Percentiles rank a stretch among this genome's conserved stretches.
Conservation (phyloP, 331 rosid genomes). For the Pyrus hybrid region DNA sequence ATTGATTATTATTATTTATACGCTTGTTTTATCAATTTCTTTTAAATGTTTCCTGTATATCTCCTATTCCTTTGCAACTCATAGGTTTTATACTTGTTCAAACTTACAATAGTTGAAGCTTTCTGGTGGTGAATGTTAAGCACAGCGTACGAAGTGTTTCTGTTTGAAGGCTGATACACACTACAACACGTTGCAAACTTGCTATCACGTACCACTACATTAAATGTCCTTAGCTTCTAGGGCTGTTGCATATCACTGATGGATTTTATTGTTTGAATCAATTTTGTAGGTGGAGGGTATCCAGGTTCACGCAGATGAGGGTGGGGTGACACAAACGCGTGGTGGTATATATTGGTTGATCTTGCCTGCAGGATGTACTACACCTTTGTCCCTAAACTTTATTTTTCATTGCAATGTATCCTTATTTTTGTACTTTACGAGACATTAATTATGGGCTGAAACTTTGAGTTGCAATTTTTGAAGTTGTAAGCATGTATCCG, state of each 20-base stretch:
- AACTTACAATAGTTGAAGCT: not conserved
- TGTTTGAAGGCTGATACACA: slow-evolving; percentile 1
- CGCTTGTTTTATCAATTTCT: not conserved
- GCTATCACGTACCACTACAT: slow-evolving; percentile 11
- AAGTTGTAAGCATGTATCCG: not conserved
- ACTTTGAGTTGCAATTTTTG: not conserved
- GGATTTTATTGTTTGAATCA: slow-evolving; percentile 6
- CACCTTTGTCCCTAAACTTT: slow-evolving; percentile 18
- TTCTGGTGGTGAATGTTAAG: slow-evolving; percentile 4
- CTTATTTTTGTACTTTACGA: not conserved
- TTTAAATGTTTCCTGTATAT: not conserved
- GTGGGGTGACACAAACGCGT: slow-evolving; percentile 78
- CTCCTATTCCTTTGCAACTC: not conserved
- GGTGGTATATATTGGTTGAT: slow-evolving; percentile 88
- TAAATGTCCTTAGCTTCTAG: slow-evolving; percentile 2
- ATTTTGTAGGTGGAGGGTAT: slow-evolving; percentile 75
- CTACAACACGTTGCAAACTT: not conserved
- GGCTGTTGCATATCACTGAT: not conserved
- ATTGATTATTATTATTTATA: not conserved
- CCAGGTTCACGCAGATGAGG: slow-evolving; percentile 84
- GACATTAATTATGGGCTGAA: not conserved
- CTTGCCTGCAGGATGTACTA: slow-evolving; percentile 94
- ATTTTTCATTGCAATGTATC: not conserved
- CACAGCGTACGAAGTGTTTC: not conserved
- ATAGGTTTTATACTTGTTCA: not conserved